Evolutionary conservation across 1,284 basidiomycete species (phyloP).

Genomic region (Moesziomyces antarcticus): DNA sequence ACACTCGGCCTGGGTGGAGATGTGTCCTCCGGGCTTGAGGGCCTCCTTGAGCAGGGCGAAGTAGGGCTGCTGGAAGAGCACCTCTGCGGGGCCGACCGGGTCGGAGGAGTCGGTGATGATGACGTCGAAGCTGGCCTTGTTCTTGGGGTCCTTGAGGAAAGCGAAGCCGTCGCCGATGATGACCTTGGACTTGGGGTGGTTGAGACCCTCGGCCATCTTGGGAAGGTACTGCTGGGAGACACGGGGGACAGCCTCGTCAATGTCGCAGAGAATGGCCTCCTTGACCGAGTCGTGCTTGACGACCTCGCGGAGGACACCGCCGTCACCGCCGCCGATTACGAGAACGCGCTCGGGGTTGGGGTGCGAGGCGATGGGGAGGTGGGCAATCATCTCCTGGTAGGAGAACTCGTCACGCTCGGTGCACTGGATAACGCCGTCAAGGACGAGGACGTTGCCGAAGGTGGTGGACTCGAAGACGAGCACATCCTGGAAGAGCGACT

Average conservation of each 20-base stretch:
- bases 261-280: constrained; percentile 94
- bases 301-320: constrained; percentile 88
- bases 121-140: constrained; percentile 83
- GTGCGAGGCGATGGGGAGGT: constrained; percentile 92
- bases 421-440: constrained; percentile 96
- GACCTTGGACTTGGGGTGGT: constrained; percentile 85
- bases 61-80: constrained; percentile 96
- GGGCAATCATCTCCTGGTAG: constrained; percentile 99
- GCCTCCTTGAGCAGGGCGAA: constrained; percentile 93
- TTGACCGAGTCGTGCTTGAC: constrained; percentile 93
- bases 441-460: constrained; percentile 85
- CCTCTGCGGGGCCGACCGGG: constrained; percentile 93
- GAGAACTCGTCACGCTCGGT: constrained; percentile 99
- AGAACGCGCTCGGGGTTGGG: constrained; percentile 96
- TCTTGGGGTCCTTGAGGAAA: constrained; percentile 89
- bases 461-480: constrained; percentile 61
- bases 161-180: constrained; percentile 96
- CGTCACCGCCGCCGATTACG: constrained; percentile 89
- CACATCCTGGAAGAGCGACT: constrained; percentile 88
- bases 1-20: constrained; percentile 96
- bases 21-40: constrained; percentile 88
- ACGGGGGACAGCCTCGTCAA: constrained; percentile 97
- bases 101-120: constrained; percentile 99
- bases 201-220: constrained; percentile 88
- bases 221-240: constrained; percentile 94